These are phyloP conservation scores for Bacidia gigantensis DNA, from an alignment of 495 filamentous ascomycete species.

Conservation along the genomic window DNA sequence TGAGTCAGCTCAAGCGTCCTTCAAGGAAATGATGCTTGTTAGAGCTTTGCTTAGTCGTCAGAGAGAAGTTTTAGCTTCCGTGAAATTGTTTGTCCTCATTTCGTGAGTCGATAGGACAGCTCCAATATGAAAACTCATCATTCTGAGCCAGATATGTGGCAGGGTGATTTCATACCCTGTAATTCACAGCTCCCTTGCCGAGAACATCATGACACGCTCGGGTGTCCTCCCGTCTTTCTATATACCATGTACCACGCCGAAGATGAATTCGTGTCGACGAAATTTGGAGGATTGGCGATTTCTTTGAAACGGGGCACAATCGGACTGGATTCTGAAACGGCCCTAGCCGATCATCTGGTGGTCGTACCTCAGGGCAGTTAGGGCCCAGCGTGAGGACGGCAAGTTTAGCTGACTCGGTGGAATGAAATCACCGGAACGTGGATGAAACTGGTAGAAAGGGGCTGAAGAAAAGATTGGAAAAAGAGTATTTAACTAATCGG, in stretches of 20 bases:
- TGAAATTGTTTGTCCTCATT: conserved; percentile 30
- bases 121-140: conserved; percentile 82
- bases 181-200: no score
- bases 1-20: background rate
- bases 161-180: no score
- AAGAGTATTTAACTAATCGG: no score
- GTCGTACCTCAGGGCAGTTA: background rate
- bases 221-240: no score
- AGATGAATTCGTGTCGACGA: background rate
- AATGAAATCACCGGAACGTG: background rate
- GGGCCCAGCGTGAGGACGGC: background rate
- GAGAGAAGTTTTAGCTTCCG: background rate
- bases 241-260: no score
- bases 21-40: conserved; percentile 9
- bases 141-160: no score
- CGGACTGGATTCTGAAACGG: background rate
- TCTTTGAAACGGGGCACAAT: background rate
- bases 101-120: conserved; percentile 65
- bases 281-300: background rate
- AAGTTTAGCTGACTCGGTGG: background rate
- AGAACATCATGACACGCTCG: no score
- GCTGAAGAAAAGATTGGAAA: background rate
- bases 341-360: background rate
- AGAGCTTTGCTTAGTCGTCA: background rate
- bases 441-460: background rate